Percentiles rank a stretch among this genome's conserved stretches.
These are phyloP conservation scores for Scutellaria minor DNA, from an alignment of 257 asterid genomes.

Conservation along the genomic window DNA sequence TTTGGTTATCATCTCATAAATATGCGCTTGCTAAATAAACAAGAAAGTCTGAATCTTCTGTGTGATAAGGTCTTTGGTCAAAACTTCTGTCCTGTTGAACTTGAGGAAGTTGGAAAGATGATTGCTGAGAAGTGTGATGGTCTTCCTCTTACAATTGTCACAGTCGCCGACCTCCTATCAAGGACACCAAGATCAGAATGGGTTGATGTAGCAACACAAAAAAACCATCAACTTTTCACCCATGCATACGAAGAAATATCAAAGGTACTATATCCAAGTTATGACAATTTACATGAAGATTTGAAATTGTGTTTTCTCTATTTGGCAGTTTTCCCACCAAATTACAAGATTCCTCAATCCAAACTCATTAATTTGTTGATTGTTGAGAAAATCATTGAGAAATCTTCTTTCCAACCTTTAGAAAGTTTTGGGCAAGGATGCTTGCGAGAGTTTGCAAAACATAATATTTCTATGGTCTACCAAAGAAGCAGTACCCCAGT, in stretches of 20 bases:
- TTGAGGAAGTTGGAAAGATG: background rate
- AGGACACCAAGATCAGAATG: background rate
- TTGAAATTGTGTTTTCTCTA: background rate
- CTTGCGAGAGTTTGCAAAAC: background rate
- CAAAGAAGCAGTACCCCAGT: background rate
- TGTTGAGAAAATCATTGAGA: background rate
- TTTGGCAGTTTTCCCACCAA: background rate
- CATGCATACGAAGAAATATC: background rate
- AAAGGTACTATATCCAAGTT: constrained; percentile 9
- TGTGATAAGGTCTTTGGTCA: background rate
- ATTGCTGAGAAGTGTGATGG: constrained; percentile 10
- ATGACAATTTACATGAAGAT: background rate
- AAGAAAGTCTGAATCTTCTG: background rate
- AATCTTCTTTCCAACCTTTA: background rate
- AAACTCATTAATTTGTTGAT: background rate
- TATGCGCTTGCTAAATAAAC: background rate
- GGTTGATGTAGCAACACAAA: background rate
- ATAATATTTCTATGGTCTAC: background rate
- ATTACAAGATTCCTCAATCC: background rate
- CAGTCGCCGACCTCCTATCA: background rate
- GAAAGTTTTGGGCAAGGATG: accelerated
- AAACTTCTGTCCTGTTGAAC: background rate
- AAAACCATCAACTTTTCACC: background rate
- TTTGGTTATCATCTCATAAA: background rate
- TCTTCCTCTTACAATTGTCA: constrained; percentile 10